Percentiles rank a stretch among this genome's conserved stretches.
Conservation (phyloP, 1,139 yeast genomes). For the Diutina rugosa region DNA sequence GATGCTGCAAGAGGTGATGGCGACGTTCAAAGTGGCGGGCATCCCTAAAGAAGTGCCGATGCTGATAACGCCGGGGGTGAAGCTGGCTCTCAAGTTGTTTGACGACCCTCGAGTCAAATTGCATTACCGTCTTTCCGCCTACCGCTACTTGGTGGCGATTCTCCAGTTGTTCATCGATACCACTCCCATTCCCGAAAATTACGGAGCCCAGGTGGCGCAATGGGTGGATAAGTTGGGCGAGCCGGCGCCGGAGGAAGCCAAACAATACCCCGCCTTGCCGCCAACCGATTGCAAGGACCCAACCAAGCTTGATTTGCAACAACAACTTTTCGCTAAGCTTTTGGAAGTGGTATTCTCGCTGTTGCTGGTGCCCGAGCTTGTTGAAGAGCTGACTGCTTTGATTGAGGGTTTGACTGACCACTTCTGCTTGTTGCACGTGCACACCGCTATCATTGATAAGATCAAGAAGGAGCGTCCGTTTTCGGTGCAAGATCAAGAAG, state of each 20-base stretch:
- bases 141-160: constrained; percentile 53
- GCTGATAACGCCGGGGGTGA: constrained; percentile 72
- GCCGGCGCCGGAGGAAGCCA: constrained; percentile 30
- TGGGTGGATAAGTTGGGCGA: constrained; percentile 24
- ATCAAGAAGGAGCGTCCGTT: constrained; percentile 61
- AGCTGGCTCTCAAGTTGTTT: constrained; percentile 54
- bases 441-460: constrained; percentile 60
- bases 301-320: constrained; percentile 44
- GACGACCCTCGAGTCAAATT: constrained; percentile 54
- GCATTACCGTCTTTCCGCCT: constrained; percentile 69
- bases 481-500: constrained; percentile 70
- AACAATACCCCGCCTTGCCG: constrained; percentile 21
- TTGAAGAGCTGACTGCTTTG: constrained; percentile 50
- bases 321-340: constrained; percentile 43
- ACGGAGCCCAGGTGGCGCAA: constrained; percentile 25
- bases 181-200: constrained; percentile 46
- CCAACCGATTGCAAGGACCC: constrained; percentile 34
- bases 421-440: constrained; percentile 63
- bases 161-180: constrained; percentile 61
- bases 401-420: constrained; percentile 66
- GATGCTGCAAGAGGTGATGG: constrained; percentile 56
- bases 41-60: constrained; percentile 48
- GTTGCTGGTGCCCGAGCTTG: constrained; percentile 62
- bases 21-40: constrained; percentile 62
- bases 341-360: constrained; percentile 65